A percentile compares a stretch with the other conserved stretches of the same genome.
Evolutionary conservation across 2,329 filamentous ascomycete species (phyloP).

Genomic region (Aspergillus hortae): DNA sequence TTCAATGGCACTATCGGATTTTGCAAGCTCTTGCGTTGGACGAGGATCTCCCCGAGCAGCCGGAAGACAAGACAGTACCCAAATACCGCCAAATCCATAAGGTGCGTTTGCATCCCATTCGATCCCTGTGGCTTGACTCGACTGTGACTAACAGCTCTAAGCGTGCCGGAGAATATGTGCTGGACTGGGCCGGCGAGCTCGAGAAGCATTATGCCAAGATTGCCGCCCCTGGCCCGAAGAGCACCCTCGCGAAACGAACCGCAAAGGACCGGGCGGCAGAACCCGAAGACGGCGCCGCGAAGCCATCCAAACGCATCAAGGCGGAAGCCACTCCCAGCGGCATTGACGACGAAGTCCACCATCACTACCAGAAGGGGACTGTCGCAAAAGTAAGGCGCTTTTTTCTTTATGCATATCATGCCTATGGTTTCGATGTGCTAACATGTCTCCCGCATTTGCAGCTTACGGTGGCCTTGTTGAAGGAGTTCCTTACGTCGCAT

Average conservation of each 20-base stretch:
- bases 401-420: background rate
- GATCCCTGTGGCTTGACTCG: background rate
- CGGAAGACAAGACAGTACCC: slow-evolving; percentile 76
- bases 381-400: slow-evolving; percentile 35
- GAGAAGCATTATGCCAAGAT: slow-evolving; percentile 54
- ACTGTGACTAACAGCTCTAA: slow-evolving; percentile 17
- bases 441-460: slow-evolving; percentile 14
- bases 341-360: slow-evolving; percentile 38
- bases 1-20: slow-evolving; percentile 98
- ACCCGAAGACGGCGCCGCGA: slow-evolving; percentile 21
- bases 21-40: slow-evolving; percentile 87
- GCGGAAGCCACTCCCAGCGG: slow-evolving; percentile 25
- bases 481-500: slow-evolving; percentile 44
- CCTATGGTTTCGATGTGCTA: background rate
- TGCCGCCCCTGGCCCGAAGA: slow-evolving; percentile 39
- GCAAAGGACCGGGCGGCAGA: slow-evolving; percentile 24
- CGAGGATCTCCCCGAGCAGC: slow-evolving; percentile 75
- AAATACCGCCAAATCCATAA: slow-evolving; percentile 87
- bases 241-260: slow-evolving; percentile 48
- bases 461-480: slow-evolving; percentile 47
- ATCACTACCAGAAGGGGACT: slow-evolving; percentile 40
- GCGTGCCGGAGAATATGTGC: slow-evolving; percentile 73
- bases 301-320: slow-evolving; percentile 47
- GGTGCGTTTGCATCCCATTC: slow-evolving; percentile 23
- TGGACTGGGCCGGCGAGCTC: slow-evolving; percentile 70